Percentiles rank a stretch among this genome's conserved stretches.
Conservation (phyloP, 352 stramenopile species). For the Globisporangium barbulae region DNA sequence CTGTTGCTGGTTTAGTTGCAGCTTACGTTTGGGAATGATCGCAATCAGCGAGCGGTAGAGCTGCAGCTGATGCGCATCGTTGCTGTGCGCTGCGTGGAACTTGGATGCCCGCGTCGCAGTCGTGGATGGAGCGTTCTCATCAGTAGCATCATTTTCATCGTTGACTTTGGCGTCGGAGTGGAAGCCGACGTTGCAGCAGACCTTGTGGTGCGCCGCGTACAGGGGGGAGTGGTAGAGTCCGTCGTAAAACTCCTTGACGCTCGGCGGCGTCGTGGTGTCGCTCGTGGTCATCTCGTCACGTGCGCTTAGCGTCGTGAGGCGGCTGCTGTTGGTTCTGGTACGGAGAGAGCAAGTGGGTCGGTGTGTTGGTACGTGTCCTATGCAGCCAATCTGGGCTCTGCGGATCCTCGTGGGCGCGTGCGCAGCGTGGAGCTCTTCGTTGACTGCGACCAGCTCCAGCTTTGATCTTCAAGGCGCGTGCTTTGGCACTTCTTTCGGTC, state of each 20-base stretch:
- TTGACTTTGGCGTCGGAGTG: constrained; percentile 20
- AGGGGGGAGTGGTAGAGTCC: constrained; percentile 70
- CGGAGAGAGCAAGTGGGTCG: neutral
- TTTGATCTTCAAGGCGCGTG: constrained; percentile 9
- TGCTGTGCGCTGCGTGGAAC: constrained; percentile 28
- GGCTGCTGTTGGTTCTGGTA: neutral
- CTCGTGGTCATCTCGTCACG: constrained; percentile 2
- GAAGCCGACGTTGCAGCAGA: constrained; percentile 74
- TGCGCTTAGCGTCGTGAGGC: neutral
- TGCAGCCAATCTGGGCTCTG: neutral
- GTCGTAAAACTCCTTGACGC: constrained; percentile 72
- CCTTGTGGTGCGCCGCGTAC: constrained; percentile 56
- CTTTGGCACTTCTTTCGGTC: neutral
- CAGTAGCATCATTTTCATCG: neutral
- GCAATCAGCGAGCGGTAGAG: constrained; percentile 58
- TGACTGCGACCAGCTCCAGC: neutral
- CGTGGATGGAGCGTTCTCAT: neutral
- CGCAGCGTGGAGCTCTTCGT: constrained; percentile 3
- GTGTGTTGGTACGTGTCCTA: neutral
- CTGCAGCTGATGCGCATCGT: constrained; percentile 47
- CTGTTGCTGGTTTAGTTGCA: neutral
- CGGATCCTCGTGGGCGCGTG: neutral
- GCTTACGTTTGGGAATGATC: constrained; percentile 30
- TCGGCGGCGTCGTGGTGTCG: constrained; percentile 18
- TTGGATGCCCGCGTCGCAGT: constrained; percentile 14